Base-by-base conservation (phyloP, 2,329 filamentous ascomycete species). In the Neobulgaria alba region DNA sequence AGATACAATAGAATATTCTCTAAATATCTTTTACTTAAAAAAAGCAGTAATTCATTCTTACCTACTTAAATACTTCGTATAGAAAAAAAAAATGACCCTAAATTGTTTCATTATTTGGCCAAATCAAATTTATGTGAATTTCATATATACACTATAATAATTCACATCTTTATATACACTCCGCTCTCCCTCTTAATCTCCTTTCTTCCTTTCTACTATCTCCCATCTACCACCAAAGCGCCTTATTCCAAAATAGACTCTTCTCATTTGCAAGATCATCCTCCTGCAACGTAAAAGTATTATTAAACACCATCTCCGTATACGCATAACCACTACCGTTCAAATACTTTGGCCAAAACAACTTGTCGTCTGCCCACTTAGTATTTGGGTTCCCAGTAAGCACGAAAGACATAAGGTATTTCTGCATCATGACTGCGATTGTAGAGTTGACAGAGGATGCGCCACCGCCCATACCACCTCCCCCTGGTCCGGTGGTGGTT, bases 371-470 rank as follows among this genome's bases (percentile, higher is more conserved):
- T 3, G 55, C 31, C 59, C 59, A 63, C 42, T 48, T 39, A 1
- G 46, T 50, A 20, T 57, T 58, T 5, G 62, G 62, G 39, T 58
- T 41, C 2, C 61, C 62, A 1, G 44, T 55, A 4, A 47, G 20
- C 16, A 57, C 57, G 17, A 64, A 65, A 14, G 51, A 50, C 4
- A 61, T 48, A n/a, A 64, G 53, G 42, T 63, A 63, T 29, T 61
- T 58, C 43, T 65, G 62, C 45, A 64, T 56, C 50, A 36, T 54
- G 36, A 56, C 46, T 10, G 56, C 55, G 29, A 57, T 43, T 8
- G 47, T 51, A 4, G 53, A 46, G 39, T 57, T 54, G 15, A 56
- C 49, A 12, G 51, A 53, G 8, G 46, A 50, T 20, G 36, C 48
- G 16, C 52, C 48, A 5, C 53, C 51, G 8, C 55, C 52, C 10